These are phyloP conservation scores for Claviceps sp. DNA, from an alignment of 2,329 filamentous ascomycete species.

Conservation along the genomic window DNA sequence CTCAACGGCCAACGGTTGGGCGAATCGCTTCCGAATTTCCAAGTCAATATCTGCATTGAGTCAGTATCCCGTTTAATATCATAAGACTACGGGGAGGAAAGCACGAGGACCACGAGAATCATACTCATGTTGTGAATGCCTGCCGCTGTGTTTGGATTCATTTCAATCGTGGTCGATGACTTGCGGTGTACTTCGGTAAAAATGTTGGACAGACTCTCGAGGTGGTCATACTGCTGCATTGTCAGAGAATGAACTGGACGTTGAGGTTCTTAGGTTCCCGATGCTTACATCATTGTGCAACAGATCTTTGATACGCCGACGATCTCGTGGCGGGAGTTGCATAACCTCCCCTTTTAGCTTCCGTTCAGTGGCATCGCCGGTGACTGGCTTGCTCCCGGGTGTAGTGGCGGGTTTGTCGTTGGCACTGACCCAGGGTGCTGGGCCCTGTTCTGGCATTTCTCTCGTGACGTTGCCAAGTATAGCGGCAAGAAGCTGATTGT, in stretches of 20 bases:
- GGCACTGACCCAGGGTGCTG: constrained; percentile 58
- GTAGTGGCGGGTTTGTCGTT: constrained; percentile 51
- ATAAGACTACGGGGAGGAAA: neutral
- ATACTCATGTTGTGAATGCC: constrained; percentile 71
- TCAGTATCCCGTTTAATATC: constrained; percentile 8
- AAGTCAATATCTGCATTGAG: constrained; percentile 43
- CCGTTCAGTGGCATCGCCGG: constrained; percentile 52
- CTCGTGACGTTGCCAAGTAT: constrained; percentile 57
- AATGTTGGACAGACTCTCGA: constrained; percentile 37
- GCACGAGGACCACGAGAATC: constrained; percentile 15
- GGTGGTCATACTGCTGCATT: constrained; percentile 35
- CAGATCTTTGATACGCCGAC: constrained; percentile 53
- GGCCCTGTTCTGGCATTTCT: constrained; percentile 53
- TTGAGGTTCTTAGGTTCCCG: neutral
- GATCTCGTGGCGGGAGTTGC: constrained; percentile 53
- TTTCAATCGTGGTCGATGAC: constrained; percentile 38
- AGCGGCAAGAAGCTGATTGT: constrained; percentile 54
- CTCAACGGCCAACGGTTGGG: constrained; percentile 50
- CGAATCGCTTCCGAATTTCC: constrained; percentile 53
- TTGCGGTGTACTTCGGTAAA: constrained; percentile 38
- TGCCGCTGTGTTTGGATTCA: constrained; percentile 51
- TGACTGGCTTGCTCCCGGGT: constrained; percentile 46
- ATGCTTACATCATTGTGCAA: constrained; percentile 41
- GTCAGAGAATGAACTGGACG: constrained; percentile 8
- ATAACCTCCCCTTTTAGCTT: constrained; percentile 56